A percentile compares a stretch with the other conserved stretches of the same genome.
These are phyloP conservation scores for Chlamydomonas schloesseri DNA, from an alignment of 139 green algal genomes.

Conservation along the genomic window DNA sequence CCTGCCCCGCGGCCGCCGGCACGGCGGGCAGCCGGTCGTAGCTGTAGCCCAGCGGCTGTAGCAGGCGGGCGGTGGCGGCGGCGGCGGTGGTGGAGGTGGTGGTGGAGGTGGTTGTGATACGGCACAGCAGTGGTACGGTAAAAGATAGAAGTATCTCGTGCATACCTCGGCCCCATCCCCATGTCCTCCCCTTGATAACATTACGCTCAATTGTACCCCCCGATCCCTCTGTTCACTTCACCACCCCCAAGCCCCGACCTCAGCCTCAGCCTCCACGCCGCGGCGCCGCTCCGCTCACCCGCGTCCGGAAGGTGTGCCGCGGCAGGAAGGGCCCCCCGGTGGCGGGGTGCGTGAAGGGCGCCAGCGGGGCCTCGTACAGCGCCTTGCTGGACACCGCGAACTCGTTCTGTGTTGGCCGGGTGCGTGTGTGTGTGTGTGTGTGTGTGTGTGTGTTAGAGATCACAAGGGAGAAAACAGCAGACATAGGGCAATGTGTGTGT, in stretches of 20 bases:
- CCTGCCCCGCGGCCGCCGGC: conserved; percentile 3
- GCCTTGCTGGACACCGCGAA: neutral
- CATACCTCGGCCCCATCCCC: no score
- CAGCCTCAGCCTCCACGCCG: neutral
- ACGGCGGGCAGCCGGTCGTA: conserved; percentile 41
- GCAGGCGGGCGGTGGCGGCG: no score
- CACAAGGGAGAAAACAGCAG: no score
- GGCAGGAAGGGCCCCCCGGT: conserved; percentile 2
- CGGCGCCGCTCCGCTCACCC: neutral
- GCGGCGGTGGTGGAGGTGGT: no score
- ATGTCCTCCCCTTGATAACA: no score
- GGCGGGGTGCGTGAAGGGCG: conserved; percentile 33
- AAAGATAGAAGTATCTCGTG: no score
- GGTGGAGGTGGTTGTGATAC: no score
- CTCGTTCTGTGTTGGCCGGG: conserved; percentile 17
- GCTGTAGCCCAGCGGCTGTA: conserved; percentile 31
- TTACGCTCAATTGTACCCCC: no score
- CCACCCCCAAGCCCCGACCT: neutral
- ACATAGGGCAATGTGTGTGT: no score
- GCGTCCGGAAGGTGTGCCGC: conserved; percentile 18
- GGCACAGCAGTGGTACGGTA: no score
- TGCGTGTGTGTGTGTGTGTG: neutral
- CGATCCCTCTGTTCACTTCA: no score
- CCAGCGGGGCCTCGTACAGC: neutral
- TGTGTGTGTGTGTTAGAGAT: neutral